phyloP scores from a whole-genome alignment of 192 early-diverging fungal species.

The Podila epigama region DNA sequence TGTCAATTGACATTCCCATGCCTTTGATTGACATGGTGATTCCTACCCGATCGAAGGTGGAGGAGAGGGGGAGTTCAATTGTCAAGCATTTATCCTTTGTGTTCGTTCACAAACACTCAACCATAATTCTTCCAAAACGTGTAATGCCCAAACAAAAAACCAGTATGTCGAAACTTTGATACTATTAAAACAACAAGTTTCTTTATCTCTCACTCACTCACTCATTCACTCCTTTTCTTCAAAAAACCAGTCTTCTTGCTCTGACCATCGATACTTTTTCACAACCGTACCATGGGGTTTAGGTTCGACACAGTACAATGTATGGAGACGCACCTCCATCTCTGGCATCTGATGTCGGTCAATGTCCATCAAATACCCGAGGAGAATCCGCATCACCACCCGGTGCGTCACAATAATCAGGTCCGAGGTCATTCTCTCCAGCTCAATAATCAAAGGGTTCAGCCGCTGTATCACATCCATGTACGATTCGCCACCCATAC shows the following conservation, averaged over 20 bases:
- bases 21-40: too few species aligned
- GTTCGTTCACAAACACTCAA: too few species aligned
- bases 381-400: slow-evolving; percentile 88
- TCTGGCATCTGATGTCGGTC: slow-evolving; percentile 82
- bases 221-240: slow-evolving; percentile 15
- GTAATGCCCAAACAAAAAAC: too few species aligned
- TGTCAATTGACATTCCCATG: too few species aligned
- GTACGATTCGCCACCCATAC: slow-evolving; percentile 95
- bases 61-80: too few species aligned
- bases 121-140: too few species aligned
- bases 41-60: too few species aligned
- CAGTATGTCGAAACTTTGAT: too few species aligned
- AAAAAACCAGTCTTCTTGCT: slow-evolving; percentile 44
- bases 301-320: slow-evolving; percentile 81
- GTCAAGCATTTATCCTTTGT: too few species aligned
- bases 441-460: slow-evolving; percentile 92
- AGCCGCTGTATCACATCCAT: slow-evolving; percentile 93
- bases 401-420: slow-evolving; percentile 92
- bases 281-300: slow-evolving; percentile 81
- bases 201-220: too few species aligned
- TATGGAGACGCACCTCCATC: slow-evolving; percentile 85
- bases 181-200: too few species aligned
- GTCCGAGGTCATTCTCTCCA: slow-evolving; percentile 90
- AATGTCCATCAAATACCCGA: slow-evolving; percentile 92
- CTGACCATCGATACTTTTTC: slow-evolving; percentile 25